Conservation (phyloP, 495 filamentous ascomycete genomes). For the Xylaria venustula region DNA sequence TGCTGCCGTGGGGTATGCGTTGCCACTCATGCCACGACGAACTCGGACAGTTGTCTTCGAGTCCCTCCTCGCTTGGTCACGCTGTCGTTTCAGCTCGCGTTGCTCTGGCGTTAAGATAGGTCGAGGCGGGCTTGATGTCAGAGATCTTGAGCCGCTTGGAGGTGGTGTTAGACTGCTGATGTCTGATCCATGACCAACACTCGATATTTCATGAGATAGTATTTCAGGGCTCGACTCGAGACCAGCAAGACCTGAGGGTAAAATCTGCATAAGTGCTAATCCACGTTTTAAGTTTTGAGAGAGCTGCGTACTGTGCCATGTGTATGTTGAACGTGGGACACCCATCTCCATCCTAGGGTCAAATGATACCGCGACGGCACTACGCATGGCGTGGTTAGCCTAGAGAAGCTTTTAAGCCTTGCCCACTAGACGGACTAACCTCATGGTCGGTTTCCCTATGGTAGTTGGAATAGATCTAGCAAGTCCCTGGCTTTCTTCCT, state of each 20-base stretch:
- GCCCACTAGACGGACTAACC: constrained; percentile 26
- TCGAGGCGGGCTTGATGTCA: constrained; percentile 47
- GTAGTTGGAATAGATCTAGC: constrained; percentile 29
- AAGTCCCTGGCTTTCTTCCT: constrained; percentile 35
- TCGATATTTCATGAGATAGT: constrained; percentile 39
- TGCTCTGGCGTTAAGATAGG: constrained; percentile 45
- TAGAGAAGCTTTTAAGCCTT: not conserved
- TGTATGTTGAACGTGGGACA: constrained; percentile 38
- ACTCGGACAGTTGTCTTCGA: constrained; percentile 39
- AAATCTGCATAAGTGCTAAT: not conserved
- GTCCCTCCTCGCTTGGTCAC: constrained; percentile 44
- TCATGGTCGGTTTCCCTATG: constrained; percentile 37
- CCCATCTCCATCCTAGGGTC: constrained; percentile 47
- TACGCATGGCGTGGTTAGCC: constrained; percentile 20
- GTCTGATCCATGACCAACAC: constrained; percentile 37
- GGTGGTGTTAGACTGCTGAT: constrained; percentile 38
- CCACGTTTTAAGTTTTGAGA: not conserved
- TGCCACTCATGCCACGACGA: constrained; percentile 39
- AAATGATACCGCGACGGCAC: constrained; percentile 46
- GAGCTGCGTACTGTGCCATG: constrained; percentile 32
- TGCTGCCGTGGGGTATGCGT: constrained; percentile 34
- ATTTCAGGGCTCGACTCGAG: constrained; percentile 38
- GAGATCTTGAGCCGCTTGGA: constrained; percentile 42
- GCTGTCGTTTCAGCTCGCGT: constrained; percentile 48
- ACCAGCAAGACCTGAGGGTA: constrained; percentile 23